A percentile compares a stretch with the other conserved stretches of the same genome.
Evolutionary conservation across 2,329 filamentous ascomycete genomes (phyloP).

Genomic region (Mycosphaerelloides madeirae): DNA sequence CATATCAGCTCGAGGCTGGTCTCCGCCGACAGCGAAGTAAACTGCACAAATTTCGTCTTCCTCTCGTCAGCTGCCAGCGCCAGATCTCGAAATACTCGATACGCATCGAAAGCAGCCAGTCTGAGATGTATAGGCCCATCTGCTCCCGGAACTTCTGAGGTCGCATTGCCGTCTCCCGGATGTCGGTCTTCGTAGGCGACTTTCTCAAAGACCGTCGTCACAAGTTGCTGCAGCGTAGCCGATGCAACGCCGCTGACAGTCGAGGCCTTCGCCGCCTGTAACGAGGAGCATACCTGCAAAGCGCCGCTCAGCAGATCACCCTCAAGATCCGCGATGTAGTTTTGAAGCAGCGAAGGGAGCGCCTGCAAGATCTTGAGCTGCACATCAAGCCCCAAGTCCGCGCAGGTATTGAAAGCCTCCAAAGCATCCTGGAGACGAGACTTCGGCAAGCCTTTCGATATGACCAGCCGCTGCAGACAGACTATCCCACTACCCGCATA

Average conservation of each 20-base stretch:
- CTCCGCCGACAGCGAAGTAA: constrained; percentile 70
- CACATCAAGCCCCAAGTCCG: constrained; percentile 69
- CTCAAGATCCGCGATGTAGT: constrained; percentile 76
- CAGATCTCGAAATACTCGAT: constrained; percentile 82
- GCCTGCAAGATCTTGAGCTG: constrained; percentile 95
- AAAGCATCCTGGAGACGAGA: constrained; percentile 79
- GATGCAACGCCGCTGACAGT: constrained; percentile 94
- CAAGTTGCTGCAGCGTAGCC: constrained; percentile 90
- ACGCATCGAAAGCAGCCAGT: constrained; percentile 78
- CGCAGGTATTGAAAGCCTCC: constrained; percentile 80
- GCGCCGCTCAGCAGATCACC: constrained; percentile 76
- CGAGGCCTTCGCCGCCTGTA: constrained; percentile 86
- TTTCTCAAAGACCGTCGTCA: constrained; percentile 90
- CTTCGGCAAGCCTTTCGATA: constrained; percentile 72
- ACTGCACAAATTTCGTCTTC: constrained; percentile 73
- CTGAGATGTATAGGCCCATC: constrained; percentile 63
- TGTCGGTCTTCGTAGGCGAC: constrained; percentile 75
- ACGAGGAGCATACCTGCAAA: constrained; percentile 83
- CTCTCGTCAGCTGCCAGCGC: constrained; percentile 83
- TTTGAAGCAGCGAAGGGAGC: constrained; percentile 81
- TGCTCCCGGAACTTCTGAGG: constrained; percentile 63
- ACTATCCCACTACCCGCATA: constrained; percentile 70
- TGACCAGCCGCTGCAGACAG: constrained; percentile 82
- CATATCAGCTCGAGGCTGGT: constrained; percentile 91
- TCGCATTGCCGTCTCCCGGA: constrained; percentile 49